Evolutionary conservation across 2,329 filamentous ascomycete genomes (phyloP), one percentile per base, ranked within the genome.

Genomic region (Arthrobotrys musiformis): DNA sequence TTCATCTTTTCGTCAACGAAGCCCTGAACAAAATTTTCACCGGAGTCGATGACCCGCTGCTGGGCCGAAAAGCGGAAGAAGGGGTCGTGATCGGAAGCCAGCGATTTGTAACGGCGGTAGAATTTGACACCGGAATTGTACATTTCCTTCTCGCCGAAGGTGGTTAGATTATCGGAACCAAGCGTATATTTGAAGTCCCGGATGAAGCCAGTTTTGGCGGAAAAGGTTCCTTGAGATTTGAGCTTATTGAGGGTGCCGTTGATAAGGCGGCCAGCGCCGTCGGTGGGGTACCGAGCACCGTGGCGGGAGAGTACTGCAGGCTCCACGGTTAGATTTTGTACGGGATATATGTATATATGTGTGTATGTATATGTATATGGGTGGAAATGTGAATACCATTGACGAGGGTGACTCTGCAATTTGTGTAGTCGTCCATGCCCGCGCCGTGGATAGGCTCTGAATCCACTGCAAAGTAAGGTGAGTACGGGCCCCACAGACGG

Each of bases 401-500:
- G 0, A 88, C 94, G 83, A 97, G 94, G 1, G 90, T 94, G 80
- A 94, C 85, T 11, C 88, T 85, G 84, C 94, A 97, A n/a, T 85
- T 86, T 0, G 85, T 79, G 0, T 93, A 93, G 0, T 91, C 84
- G 6, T 85, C 85, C 5, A 86, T 80, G 15, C 89, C 85, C 61
- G 93, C 88, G 1, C 30, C 22, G 88, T 85, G 0, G 91, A 5
- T 90, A 87, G 48, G 19, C 15, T n/a, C n/a, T n/a, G n/a, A n/a
- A n/a, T 66, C 52, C 0, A 94, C 90, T 0, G 90, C 87, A 84
- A 92, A 97, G 84, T 90, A 96, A 1, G 93, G 92, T 17, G 93
- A 91, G 83, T 97, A 97, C 82, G 94, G 93, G 69, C 93, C 94
- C 93, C 93, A 97, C 68, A 86, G 87, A 79, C 89, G 91, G 0